Evolutionary conservation across 2,329 filamentous ascomycete genomes (phyloP).

Genomic region (Monilinia aucupariae): DNA sequence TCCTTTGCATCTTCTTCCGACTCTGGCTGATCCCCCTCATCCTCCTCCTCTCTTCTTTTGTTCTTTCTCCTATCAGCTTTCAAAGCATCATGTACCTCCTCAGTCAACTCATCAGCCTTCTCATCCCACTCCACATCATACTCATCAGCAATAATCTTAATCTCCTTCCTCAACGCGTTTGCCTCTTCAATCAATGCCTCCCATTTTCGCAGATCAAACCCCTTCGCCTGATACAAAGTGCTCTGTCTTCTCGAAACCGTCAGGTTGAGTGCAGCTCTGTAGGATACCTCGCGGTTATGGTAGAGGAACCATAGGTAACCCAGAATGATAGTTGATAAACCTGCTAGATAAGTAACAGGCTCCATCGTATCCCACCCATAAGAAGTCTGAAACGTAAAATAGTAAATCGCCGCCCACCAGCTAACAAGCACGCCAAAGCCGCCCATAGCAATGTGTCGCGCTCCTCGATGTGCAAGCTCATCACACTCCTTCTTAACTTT

Average conservation of each 20-base stretch:
- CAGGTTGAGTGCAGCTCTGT: conserved; percentile 79
- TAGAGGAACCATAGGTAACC: conserved; percentile 93
- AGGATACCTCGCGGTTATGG: conserved; percentile 83
- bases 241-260: conserved; percentile 75
- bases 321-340: conserved; percentile 78
- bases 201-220: conserved; percentile 74
- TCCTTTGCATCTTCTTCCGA: conserved; percentile 14
- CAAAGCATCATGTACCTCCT: conserved; percentile 54
- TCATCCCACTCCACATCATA: conserved; percentile 92
- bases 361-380: conserved; percentile 89
- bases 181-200: conserved; percentile 73
- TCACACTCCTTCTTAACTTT: conserved; percentile 80
- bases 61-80: conserved; percentile 44
- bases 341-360: conserved; percentile 82
- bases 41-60: conserved; percentile 37
- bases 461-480: conserved; percentile 65
- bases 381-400: conserved; percentile 64
- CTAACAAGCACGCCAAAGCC: conserved; percentile 67
- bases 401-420: conserved; percentile 71
- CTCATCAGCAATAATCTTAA: conserved; percentile 73
- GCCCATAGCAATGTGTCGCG: conserved; percentile 71
- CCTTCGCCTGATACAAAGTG: conserved; percentile 67
- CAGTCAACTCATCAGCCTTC: conserved; percentile 63
- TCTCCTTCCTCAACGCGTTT: conserved; percentile 70
- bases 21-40: conserved; percentile 37